Evolutionary conservation across 140 eudicot genomes (phyloP).

Genomic region (Ambrosia hybrid): DNA sequence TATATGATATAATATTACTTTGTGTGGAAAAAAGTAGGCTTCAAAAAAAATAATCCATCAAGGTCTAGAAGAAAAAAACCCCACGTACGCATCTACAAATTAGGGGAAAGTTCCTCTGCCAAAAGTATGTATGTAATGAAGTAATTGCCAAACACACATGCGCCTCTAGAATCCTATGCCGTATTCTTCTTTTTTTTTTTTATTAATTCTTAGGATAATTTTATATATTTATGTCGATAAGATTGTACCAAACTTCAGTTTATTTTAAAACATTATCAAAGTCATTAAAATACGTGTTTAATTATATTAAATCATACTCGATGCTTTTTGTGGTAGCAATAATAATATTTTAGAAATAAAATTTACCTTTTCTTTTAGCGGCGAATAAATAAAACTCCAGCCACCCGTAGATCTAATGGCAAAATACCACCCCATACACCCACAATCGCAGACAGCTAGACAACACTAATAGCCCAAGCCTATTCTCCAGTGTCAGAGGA

Average conservation of each 20-base stretch:
- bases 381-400: too few species aligned
- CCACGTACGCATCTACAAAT: conserved; percentile 11
- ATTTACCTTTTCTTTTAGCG: too few species aligned
- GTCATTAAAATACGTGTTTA: not conserved
- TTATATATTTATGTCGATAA: not conserved
- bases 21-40: too few species aligned
- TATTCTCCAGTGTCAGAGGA: too few species aligned
- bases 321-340: not conserved
- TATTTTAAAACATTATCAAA: not conserved
- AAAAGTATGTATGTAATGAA: conserved; percentile 6
- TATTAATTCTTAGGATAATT: not conserved
- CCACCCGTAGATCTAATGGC: too few species aligned
- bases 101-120: conserved; percentile 14
- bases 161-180: conserved; percentile 24
- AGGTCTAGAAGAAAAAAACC: conserved; percentile 7
- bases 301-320: not conserved
- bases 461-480: too few species aligned
- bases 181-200: not conserved
- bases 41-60: not conserved
- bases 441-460: too few species aligned
- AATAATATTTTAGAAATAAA: too few species aligned
- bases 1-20: too few species aligned
- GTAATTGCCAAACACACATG: too few species aligned
- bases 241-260: not conserved
- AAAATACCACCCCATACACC: too few species aligned